Base-by-base conservation (phyloP, 169 alveolate species). In the Cryptosporidium meleagridis region DNA sequence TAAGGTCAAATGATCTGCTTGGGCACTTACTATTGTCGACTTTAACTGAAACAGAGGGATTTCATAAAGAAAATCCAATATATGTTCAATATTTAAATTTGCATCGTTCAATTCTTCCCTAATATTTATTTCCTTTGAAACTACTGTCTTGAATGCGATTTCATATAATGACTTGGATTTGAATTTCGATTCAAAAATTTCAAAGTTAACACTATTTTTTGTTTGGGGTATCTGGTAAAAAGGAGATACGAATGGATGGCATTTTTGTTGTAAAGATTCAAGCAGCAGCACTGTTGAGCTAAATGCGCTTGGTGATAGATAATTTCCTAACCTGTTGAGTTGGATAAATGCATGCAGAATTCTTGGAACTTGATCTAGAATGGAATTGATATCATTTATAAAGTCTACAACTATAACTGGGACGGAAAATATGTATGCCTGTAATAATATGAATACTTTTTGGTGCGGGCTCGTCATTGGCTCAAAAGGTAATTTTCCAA, bases 391-490 rank as follows among this genome's bases (percentile, higher is more conserved):
- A 91, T 96, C 98, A 53, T 96, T 95, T 39, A 92, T 91, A 85
- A 93, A 96, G 86, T 96, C 98, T 70, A 95, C 94, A 37, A 95
- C 94, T 16, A 96, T 96, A 70, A 95, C 93, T 69, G 95, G 97
- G 12, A 80, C 62, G 9, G 80, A 59, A 61, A 80, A 80, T 44
- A 80, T 23, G 48, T 80, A 31, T 9, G 96, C 96, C 93, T 96
- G 98, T 16, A 97, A 87, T 51, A 97, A 95, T 69, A 97, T 91
- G 85, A 95, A 95, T 3, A 98, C 95, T 87, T 97, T 97, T 16
- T 97, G 96, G 85, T 95, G 94, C 3, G 98, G 98, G 62, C 89
- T 80, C 91, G 93, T 91, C 61, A 96, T 97, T 72, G 94, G 93
- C 51, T 96, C 97, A 62, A 94, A 93, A 61, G 94, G 94, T n/a